These are phyloP conservation scores for Ceratocystis albifundus DNA, from an alignment of 2,329 filamentous ascomycete genomes.

Conservation along the genomic window DNA sequence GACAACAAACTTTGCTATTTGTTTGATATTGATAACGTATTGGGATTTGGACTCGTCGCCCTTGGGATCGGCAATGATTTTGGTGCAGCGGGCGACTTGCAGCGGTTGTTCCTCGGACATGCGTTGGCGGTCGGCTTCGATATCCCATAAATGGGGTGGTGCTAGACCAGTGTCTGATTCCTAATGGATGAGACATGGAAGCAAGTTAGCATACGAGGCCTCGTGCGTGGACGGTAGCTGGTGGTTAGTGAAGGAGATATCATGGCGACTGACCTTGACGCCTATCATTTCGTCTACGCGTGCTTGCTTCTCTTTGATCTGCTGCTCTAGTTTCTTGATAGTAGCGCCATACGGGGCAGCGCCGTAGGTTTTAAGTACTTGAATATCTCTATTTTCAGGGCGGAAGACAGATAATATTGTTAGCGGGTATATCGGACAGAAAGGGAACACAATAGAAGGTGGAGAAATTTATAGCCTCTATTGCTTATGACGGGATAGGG, in stretches of 20 bases:
- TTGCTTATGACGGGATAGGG: no score
- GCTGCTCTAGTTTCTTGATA: constrained; percentile 94
- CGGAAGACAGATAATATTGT: constrained; percentile 23
- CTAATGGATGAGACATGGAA: constrained; percentile 34
- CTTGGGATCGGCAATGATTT: constrained; percentile 96
- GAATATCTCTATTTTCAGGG: constrained; percentile 68
- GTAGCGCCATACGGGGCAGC: constrained; percentile 88
- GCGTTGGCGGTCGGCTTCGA: constrained; percentile 92
- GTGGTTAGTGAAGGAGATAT: neutral
- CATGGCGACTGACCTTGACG: constrained; percentile 47
- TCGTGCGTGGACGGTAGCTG: neutral
- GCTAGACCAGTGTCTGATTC: constrained; percentile 98
- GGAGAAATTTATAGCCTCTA: no score
- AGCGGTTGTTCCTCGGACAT: constrained; percentile 98
- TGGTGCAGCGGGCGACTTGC: constrained; percentile 95
- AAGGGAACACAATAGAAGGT: no score
- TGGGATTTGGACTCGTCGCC: constrained; percentile 92
- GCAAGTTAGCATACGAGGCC: neutral
- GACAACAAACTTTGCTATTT: constrained; percentile 98
- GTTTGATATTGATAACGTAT: constrained; percentile 99
- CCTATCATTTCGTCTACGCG: constrained; percentile 99
- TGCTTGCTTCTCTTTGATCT: constrained; percentile 98
- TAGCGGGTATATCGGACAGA: neutral
- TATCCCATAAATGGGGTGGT: constrained; percentile 96
- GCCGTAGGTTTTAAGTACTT: constrained; percentile 97